Conservation (phyloP, 108 stramenopile genomes). For the Aureococcus anophagefferens region DNA sequence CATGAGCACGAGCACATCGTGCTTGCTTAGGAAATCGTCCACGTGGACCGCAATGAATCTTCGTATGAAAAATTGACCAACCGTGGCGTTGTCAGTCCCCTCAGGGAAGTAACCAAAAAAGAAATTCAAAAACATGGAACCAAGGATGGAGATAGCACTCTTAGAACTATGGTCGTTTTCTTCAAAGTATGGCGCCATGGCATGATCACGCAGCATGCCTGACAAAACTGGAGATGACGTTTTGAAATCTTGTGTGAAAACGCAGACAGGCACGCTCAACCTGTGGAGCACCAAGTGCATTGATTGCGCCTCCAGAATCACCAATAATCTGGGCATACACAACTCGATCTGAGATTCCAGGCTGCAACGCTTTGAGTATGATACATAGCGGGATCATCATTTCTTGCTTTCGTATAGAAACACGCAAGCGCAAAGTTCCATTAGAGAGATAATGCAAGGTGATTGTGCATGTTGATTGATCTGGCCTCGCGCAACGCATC, state of each 20-base stretch:
- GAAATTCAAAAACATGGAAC: neutral
- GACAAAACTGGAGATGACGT: too few species aligned
- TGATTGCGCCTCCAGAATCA: conserved; percentile 66
- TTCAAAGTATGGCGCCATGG: neutral
- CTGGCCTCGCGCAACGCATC: conserved; percentile 45
- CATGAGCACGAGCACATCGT: conserved; percentile 73
- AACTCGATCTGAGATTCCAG: conserved; percentile 80
- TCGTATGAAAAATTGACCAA: neutral
- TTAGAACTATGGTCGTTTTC: neutral
- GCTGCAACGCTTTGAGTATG: conserved; percentile 68
- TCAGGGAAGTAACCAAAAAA: too few species aligned
- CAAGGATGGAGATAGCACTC: neutral
- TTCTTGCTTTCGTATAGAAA: conserved; percentile 79
- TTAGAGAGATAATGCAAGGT: conserved; percentile 89
- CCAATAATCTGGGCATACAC: conserved; percentile 54
- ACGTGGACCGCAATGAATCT: conserved; percentile 74
- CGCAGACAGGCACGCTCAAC: conserved; percentile 9
- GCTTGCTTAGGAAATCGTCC: conserved; percentile 70
- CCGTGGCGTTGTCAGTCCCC: neutral
- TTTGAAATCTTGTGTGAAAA: too few species aligned
- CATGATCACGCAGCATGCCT: neutral
- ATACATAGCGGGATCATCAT: conserved; percentile 84
- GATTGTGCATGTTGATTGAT: conserved; percentile 77
- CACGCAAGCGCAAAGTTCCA: conserved; percentile 83
- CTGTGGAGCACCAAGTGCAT: conserved; percentile 75